These are phyloP conservation scores for Polyplosphaeria fusca DNA, from an alignment of 495 filamentous ascomycete species.

Conservation along the genomic window DNA sequence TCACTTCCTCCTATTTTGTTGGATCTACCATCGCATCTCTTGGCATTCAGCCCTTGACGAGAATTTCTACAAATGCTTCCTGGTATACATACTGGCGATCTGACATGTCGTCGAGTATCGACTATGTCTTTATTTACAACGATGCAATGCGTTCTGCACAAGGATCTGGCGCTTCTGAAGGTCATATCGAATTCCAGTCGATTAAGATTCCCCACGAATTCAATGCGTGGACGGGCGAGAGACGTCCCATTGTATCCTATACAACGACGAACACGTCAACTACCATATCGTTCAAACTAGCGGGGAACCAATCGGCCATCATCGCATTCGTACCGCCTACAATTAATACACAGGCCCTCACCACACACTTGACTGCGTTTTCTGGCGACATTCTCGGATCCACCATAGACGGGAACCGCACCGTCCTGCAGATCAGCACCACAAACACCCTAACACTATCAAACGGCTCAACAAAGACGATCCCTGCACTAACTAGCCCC, in stretches of 20 bases:
- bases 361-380: conserved; percentile 25
- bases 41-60: conserved; percentile 13
- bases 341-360: conserved; percentile 8
- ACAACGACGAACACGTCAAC: conserved; percentile 27
- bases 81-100: conserved; percentile 23
- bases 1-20: conserved; percentile 10
- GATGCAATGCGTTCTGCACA: conserved; percentile 7
- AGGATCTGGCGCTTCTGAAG: conserved; percentile 5
- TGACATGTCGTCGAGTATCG: not conserved
- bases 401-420: conserved; percentile 1
- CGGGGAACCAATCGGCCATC: conserved; percentile 41
- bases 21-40: conserved; percentile 7
- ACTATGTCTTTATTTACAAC: conserved; percentile 21
- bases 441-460: conserved; percentile 27
- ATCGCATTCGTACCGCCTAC: conserved; percentile 38
- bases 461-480: conserved; percentile 32
- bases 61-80: conserved; percentile 7
- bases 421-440: conserved; percentile 29
- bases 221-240: conserved; percentile 47
- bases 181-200: conserved; percentile 16
- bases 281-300: conserved; percentile 37
- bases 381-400: not conserved
- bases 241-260: conserved; percentile 39
- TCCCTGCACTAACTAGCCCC: conserved; percentile 9
- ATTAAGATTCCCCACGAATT: conserved; percentile 39